Conservation (phyloP, 371 early-diverging fungal genomes). For the Smittium mucronatum region DNA sequence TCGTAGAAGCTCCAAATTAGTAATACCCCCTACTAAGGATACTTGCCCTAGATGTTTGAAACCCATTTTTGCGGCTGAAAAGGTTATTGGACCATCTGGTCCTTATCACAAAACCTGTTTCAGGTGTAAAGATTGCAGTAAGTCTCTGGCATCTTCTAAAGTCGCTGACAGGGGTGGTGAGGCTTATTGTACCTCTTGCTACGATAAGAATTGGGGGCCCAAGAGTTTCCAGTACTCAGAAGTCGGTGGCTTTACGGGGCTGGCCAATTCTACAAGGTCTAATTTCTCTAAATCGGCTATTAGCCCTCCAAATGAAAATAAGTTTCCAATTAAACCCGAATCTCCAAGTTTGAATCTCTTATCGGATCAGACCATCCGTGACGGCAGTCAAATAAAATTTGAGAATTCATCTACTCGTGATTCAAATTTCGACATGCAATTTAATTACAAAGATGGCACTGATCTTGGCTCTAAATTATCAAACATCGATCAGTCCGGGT, state of each 20-base stretch:
- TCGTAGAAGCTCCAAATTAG: conserved; percentile 20
- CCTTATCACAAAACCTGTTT: conserved; percentile 37
- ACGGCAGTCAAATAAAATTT: too few relatives aligned
- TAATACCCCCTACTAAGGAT: conserved; percentile 26
- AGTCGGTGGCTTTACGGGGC: not conserved
- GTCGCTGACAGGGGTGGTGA: conserved; percentile 37
- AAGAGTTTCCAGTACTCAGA: conserved; percentile 23
- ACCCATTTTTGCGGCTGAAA: conserved; percentile 41
- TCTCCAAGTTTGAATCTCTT: too few relatives aligned
- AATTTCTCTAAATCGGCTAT: conserved; percentile 1
- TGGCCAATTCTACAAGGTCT: conserved; percentile 26
- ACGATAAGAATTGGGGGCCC: conserved; percentile 35
- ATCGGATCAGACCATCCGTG: too few relatives aligned
- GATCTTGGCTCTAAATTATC: too few relatives aligned
- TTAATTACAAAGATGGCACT: too few relatives aligned
- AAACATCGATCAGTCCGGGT: too few relatives aligned
- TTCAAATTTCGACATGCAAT: too few relatives aligned
- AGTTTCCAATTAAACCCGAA: too few relatives aligned
- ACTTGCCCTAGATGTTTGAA: conserved; percentile 43
- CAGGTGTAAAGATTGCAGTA: conserved; percentile 35
- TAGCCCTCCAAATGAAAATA: too few relatives aligned
- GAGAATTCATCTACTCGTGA: too few relatives aligned
- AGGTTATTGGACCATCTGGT: conserved; percentile 34
- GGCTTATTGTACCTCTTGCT: conserved; percentile 34
- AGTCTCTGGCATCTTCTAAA: conserved; percentile 28